phyloP scores from a whole-genome alignment of 192 early-diverging fungal species.

The Backusella sp. region DNA sequence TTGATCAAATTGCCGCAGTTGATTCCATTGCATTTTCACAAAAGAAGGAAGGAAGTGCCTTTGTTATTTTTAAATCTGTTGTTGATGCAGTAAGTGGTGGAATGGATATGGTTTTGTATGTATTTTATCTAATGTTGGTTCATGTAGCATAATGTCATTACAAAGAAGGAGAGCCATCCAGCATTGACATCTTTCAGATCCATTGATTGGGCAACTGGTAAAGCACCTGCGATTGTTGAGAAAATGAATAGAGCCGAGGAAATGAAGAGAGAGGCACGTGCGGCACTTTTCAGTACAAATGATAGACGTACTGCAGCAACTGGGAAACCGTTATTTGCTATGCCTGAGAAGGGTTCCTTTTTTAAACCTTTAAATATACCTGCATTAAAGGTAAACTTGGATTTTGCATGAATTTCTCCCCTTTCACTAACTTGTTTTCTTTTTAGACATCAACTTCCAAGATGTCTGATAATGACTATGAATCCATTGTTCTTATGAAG shows the following conservation, averaged over 20 bases:
- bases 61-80: slow-evolving; percentile 44
- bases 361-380: slow-evolving; percentile 12
- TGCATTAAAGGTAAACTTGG: slow-evolving; percentile 6
- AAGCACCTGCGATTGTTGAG: slow-evolving; percentile 37
- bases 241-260: slow-evolving; percentile 30
- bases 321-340: slow-evolving; percentile 20
- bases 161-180: slow-evolving; percentile 32
- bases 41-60: slow-evolving; percentile 39
- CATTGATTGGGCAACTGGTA: slow-evolving; percentile 46
- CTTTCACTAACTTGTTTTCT: slow-evolving; percentile 4
- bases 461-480: slow-evolving; percentile 40
- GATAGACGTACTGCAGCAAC: slow-evolving; percentile 9
- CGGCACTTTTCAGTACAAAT: slow-evolving; percentile 7
- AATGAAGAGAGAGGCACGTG: slow-evolving; percentile 7
- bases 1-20: slow-evolving; percentile 38
- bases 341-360: slow-evolving; percentile 3
- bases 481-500: slow-evolving; percentile 46
- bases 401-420: not conserved
- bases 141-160: slow-evolving; percentile 40
- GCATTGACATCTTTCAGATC: slow-evolving; percentile 34
- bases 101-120: not conserved
- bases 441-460: slow-evolving; percentile 16
- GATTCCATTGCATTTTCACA: slow-evolving; percentile 44
- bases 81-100: slow-evolving; percentile 45
- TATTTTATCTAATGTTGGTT: not conserved